Percentiles rank a stretch among this genome's conserved stretches.
Evolutionary conservation across 129 eudicot species (phyloP).

Genomic region (carrot (Daucus carota)): DNA sequence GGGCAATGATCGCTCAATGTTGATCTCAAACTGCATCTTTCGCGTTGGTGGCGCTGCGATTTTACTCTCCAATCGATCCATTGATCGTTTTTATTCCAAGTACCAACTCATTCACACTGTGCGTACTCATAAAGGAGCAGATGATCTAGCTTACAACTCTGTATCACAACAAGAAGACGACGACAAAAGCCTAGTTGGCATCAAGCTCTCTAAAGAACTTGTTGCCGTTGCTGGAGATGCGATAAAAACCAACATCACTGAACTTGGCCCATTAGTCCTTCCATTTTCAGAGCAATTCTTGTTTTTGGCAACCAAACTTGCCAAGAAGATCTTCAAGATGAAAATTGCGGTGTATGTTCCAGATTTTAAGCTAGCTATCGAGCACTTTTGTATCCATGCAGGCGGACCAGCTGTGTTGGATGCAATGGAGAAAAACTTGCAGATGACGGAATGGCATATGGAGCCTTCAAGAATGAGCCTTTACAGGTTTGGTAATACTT

Average conservation of each 20-base stretch:
- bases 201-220: conserved; percentile 42
- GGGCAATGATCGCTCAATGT: conserved; percentile 39
- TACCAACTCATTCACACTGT: conserved; percentile 41
- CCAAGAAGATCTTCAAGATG: conserved; percentile 5
- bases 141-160: conserved; percentile 36
- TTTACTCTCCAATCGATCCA: conserved; percentile 35
- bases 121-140: conserved; percentile 32
- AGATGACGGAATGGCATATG: conserved; percentile 24
- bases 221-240: conserved; percentile 28
- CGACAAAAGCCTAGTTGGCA: conserved; percentile 20
- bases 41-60: conserved; percentile 56
- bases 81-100: conserved; percentile 29
- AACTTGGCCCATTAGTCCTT: conserved; percentile 36
- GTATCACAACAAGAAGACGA: conserved; percentile 41
- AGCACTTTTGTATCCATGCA: conserved; percentile 49
- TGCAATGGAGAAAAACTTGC: conserved; percentile 30
- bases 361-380: conserved; percentile 30
- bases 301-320: conserved; percentile 10
- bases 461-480: conserved; percentile 59
- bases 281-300: conserved; percentile 33
- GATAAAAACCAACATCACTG: conserved; percentile 26
- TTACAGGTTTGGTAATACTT: conserved; percentile 47
- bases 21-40: conserved; percentile 39
- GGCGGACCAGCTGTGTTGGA: conserved; percentile 49
- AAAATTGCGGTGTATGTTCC: conserved; percentile 26